A percentile compares a stretch with the other conserved stretches of the same genome.
These are phyloP conservation scores for Boechera retrofracta DNA, from an alignment of 345 rosid genomes.

Conservation along the genomic window DNA sequence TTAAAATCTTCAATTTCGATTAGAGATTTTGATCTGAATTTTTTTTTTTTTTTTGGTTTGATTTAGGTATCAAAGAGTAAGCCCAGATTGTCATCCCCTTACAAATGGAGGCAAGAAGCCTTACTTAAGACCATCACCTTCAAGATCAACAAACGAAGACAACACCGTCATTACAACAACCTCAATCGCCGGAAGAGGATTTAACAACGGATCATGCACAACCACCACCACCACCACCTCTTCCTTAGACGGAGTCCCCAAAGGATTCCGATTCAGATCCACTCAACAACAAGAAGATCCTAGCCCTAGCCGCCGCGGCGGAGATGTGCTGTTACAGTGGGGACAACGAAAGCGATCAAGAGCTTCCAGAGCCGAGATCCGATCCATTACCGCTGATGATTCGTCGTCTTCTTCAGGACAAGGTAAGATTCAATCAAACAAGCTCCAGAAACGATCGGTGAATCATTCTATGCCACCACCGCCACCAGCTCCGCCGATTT, in stretches of 20 bases:
- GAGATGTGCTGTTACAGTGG: conserved; percentile 69
- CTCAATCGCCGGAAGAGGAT: conserved; percentile 42
- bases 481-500: conserved; percentile 43
- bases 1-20: not conserved
- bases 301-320: conserved; percentile 45
- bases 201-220: conserved; percentile 46
- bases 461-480: conserved; percentile 52
- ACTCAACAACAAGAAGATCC: conserved; percentile 26
- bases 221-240: conserved; percentile 13
- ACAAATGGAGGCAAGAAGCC: conserved; percentile 53
- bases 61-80: conserved; percentile 68
- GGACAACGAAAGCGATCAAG: conserved; percentile 73
- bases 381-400: conserved; percentile 53
- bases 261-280: conserved; percentile 46
- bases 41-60: not conserved
- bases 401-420: conserved; percentile 59
- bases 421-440: conserved; percentile 46
- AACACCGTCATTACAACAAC: conserved; percentile 18
- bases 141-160: conserved; percentile 43
- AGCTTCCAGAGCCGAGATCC: conserved; percentile 60
- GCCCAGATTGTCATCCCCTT: conserved; percentile 58
- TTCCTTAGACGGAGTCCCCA: conserved; percentile 33
- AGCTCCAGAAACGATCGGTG: conserved; percentile 44
- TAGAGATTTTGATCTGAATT: conserved; percentile 8
- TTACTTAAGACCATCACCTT: conserved; percentile 48